Conservation (phyloP, 2,329 filamentous ascomycete genomes). For the Chrysoporthe deuterocubensis region DNA sequence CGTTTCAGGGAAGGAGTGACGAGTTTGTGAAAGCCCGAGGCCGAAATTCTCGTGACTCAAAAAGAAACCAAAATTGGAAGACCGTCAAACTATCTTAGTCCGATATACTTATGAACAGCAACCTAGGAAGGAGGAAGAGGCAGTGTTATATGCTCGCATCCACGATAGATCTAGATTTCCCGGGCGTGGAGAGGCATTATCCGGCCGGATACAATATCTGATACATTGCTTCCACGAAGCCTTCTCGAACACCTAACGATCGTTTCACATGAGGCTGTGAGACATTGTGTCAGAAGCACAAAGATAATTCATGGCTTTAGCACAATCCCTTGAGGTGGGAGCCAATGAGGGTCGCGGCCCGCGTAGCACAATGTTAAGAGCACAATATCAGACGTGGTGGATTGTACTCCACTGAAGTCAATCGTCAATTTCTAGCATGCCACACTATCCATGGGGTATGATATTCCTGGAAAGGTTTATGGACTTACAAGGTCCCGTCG, state of each 20-base stretch:
- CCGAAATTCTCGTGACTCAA: neutral
- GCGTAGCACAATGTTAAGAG: slow-evolving; percentile 15
- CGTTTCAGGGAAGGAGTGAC: neutral
- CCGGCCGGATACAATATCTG: neutral
- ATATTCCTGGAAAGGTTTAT: neutral
- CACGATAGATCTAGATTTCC: neutral
- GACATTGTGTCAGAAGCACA: slow-evolving; percentile 22
- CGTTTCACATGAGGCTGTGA: neutral
- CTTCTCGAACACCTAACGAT: slow-evolving; percentile 5
- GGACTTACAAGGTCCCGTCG: neutral
- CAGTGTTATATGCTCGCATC: neutral
- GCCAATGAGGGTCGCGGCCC: neutral
- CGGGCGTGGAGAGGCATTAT: neutral
- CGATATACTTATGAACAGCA: neutral
- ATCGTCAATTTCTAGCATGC: neutral
- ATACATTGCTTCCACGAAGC: neutral
- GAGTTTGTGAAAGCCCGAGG: neutral
- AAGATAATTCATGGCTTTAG: slow-evolving; percentile 12
- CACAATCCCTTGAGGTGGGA: slow-evolving; percentile 6
- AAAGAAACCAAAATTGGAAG: neutral
- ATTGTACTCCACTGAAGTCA: neutral
- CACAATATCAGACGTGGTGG: slow-evolving; percentile 1
- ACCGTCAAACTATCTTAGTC: neutral
- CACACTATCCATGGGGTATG: neutral
- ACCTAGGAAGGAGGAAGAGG: neutral